Evolutionary conservation across 2,329 filamentous ascomycete genomes (phyloP).

Genomic region (Monilinia vaccinii-corymbosi): DNA sequence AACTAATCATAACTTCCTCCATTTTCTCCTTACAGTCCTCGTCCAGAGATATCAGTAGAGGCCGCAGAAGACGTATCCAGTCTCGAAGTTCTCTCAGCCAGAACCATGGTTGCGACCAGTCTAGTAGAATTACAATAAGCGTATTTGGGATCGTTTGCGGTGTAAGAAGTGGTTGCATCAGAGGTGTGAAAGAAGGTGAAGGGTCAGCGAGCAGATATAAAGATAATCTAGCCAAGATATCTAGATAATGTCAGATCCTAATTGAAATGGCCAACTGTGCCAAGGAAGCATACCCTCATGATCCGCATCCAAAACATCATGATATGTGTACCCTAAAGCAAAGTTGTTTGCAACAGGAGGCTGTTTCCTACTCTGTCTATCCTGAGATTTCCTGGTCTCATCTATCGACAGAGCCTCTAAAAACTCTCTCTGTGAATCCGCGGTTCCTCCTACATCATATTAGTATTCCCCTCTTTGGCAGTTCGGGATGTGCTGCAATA

Average conservation of each 20-base stretch:
- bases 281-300: slow-evolving; percentile 62
- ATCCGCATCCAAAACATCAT: slow-evolving; percentile 86
- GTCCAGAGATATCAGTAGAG: slow-evolving; percentile 64
- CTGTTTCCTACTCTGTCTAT: slow-evolving; percentile 48
- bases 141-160: slow-evolving; percentile 78
- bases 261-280: background rate
- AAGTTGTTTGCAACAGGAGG: slow-evolving; percentile 86
- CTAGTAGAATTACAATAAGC: slow-evolving; percentile 80
- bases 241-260: slow-evolving; percentile 37
- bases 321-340: slow-evolving; percentile 88
- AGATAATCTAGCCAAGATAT: slow-evolving; percentile 82
- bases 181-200: slow-evolving; percentile 70
- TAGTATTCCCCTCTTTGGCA: slow-evolving; percentile 16
- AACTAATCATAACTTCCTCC: slow-evolving; percentile 75
- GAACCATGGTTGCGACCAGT: slow-evolving; percentile 89
- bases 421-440: slow-evolving; percentile 78
- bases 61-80: slow-evolving; percentile 79
- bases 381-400: slow-evolving; percentile 36
- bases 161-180: slow-evolving; percentile 77
- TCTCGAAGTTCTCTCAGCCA: slow-evolving; percentile 84
- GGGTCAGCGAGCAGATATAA: slow-evolving; percentile 83
- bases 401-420: slow-evolving; percentile 47
- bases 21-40: slow-evolving; percentile 71
- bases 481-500: slow-evolving; percentile 33
- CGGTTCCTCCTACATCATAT: slow-evolving; percentile 56